Evolutionary conservation across 768 basidiomycete genomes (phyloP), one percentile per base, ranked within the genome.

Genomic region (Leucosporidium yakuticum): DNA sequence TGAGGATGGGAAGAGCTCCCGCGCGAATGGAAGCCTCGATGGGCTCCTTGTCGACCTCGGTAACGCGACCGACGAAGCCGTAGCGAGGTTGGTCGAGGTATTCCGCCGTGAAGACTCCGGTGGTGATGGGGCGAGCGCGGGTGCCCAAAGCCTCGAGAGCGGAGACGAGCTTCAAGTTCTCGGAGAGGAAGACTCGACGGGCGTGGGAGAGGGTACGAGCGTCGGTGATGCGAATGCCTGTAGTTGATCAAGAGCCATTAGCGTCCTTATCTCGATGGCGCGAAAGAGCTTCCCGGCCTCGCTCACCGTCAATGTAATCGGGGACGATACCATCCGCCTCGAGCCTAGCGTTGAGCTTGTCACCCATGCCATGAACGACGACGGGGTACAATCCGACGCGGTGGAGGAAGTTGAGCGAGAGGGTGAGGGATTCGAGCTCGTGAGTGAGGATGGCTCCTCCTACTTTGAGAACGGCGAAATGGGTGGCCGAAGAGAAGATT

Each of bases 351-450:
- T 99, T 99, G 72, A 95, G 80, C 78, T 80, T 69, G 74, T 64
- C 68, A 25, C 65, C 95, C 69, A 88, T 95, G 60, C 96, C 96
- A 81, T 99, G 96, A 8, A 99, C 84, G 60, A 99, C 86, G 68
- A 99, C 89, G 0, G 96, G 96, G 81, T 95, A 99, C n/a, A 99
- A 85, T 5, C 96, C 96, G 59, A 99, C 88, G 39, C 93, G 87
- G 80, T 95, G 95, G 67, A 99, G 83, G 83, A 98, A 99, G 80
- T 91, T 94, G 74, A 99, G 83, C 71, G 90, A 95, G 60, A 94
- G 85, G 7, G 94, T 93, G 57, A 99, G 86, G 73, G 97, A 94
- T 70, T 97, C 89, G 62, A 97, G 81, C 68, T 98, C 85, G 75
- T 88, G 89, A 63, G 80, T 81, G 9, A 99, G 83, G 53, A 98